Evolutionary conservation across 345 rosid species (phyloP).

Genomic region (Capsella bursapastoris): DNA sequence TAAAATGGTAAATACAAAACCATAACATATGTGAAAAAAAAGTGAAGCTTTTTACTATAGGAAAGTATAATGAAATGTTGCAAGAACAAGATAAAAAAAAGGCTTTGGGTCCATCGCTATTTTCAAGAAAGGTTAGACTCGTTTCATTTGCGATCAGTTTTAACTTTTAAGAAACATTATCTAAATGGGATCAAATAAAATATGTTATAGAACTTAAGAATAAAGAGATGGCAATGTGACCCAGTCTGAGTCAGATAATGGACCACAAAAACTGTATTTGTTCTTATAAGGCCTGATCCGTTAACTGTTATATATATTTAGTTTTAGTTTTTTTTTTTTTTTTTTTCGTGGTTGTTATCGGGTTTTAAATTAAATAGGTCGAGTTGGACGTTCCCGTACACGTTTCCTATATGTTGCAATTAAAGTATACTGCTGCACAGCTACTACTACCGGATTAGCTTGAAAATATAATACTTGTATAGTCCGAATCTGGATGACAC

Average conservation of each 20-base stretch:
- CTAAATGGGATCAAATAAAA: not conserved
- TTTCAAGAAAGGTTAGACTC: not conserved
- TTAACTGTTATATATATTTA: not conserved
- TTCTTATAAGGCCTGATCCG: slow-evolving; percentile 7
- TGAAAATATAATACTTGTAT: too few relatives aligned
- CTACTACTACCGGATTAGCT: too few relatives aligned
- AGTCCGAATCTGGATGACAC: not conserved
- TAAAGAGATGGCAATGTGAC: not conserved
- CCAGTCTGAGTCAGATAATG: slow-evolving; percentile 13
- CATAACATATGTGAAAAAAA: not conserved
- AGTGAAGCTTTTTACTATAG: too few relatives aligned
- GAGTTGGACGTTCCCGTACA: too few relatives aligned
- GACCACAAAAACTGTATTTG: not conserved
- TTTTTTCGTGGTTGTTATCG: too few relatives aligned
- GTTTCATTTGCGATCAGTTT: not conserved
- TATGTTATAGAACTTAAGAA: not conserved
- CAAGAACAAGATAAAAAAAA: not conserved
- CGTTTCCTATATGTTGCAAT: too few relatives aligned
- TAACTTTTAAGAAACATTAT: not conserved
- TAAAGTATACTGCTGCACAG: too few relatives aligned
- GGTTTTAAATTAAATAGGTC: too few relatives aligned
- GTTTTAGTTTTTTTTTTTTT: not conserved
- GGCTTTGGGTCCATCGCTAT: not conserved
- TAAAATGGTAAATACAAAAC: too few relatives aligned
- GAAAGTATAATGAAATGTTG: not conserved